A percentile compares a stretch with the other conserved stretches of the same genome.
phyloP scores from a whole-genome alignment of 2,329 filamentous ascomycete genomes.

The Sarocladiaceae sp. region DNA sequence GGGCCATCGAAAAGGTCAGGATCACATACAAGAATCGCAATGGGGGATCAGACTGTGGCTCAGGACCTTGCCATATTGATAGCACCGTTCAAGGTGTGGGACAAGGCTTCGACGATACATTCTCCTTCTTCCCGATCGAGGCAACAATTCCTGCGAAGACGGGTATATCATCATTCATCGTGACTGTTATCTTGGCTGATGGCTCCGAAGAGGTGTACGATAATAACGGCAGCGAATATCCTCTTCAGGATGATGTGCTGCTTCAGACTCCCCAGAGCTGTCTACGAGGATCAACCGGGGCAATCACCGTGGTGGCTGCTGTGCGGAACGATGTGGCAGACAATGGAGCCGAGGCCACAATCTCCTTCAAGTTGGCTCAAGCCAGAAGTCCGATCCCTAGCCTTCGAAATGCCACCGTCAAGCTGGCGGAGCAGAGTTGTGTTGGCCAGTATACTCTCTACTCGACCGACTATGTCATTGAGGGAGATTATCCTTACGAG shows the following conservation, averaged over 20 bases:
- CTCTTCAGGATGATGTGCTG: conserved; percentile 50
- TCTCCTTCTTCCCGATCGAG: conserved; percentile 49
- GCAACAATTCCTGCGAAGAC: conserved; percentile 49
- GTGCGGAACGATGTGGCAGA: conserved; percentile 43
- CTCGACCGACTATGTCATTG: conserved; percentile 35
- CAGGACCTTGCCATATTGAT: conserved; percentile 37
- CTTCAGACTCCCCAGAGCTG: conserved; percentile 56
- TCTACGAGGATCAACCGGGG: conserved; percentile 37
- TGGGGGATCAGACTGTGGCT: conserved; percentile 42
- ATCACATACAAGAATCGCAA: conserved; percentile 53
- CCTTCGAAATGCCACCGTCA: conserved; percentile 31
- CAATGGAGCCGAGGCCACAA: conserved; percentile 34
- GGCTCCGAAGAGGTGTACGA: conserved; percentile 43
- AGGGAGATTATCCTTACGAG: conserved; percentile 39
- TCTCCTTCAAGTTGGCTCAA: conserved; percentile 40
- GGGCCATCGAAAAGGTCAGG: conserved; percentile 41
- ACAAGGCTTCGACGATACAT: conserved; percentile 57
- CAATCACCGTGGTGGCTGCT: conserved; percentile 40
- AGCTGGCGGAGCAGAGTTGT: conserved; percentile 39
- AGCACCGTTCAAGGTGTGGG: conserved; percentile 43
- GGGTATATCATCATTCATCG: conserved; percentile 58
- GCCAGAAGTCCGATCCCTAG: conserved; percentile 37
- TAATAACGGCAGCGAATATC: conserved; percentile 55
- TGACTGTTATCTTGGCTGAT: conserved; percentile 44
- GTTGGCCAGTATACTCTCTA: conserved; percentile 47